Evolutionary conservation across 2,329 filamentous ascomycete species (phyloP).

Genomic region (Pezicula carpinea): DNA sequence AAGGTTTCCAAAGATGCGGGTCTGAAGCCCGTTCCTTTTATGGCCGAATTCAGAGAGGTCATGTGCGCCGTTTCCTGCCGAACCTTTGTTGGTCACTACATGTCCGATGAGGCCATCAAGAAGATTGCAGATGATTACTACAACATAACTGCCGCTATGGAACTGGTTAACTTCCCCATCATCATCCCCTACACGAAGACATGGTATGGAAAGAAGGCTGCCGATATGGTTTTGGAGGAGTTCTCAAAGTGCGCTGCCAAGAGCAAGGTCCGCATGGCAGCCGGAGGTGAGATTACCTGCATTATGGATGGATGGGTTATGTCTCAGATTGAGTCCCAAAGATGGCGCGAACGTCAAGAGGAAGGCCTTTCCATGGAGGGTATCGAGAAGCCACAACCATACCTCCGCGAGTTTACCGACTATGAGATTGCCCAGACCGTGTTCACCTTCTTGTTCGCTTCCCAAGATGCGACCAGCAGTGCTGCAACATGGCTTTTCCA

Average conservation of each 20-base stretch:
- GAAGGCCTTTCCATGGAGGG: slow-evolving; percentile 64
- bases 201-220: slow-evolving; percentile 95
- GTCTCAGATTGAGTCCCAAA: slow-evolving; percentile 79
- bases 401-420: slow-evolving; percentile 84
- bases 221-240: slow-evolving; percentile 85
- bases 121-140: slow-evolving; percentile 97
- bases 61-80: slow-evolving; percentile 94
- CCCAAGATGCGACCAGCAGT: slow-evolving; percentile 93
- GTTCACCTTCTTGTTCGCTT: slow-evolving; percentile 96
- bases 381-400: slow-evolving; percentile 73
- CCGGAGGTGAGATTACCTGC: slow-evolving; percentile 80
- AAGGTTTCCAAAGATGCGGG: slow-evolving; percentile 66
- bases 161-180: slow-evolving; percentile 97
- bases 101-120: slow-evolving; percentile 83
- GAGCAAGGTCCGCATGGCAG: slow-evolving; percentile 86
- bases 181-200: slow-evolving; percentile 93
- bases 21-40: slow-evolving; percentile 78
- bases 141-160: slow-evolving; percentile 88
- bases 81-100: slow-evolving; percentile 96
- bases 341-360: slow-evolving; percentile 73
- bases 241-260: slow-evolving; percentile 91
- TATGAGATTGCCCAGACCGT: slow-evolving; percentile 89
- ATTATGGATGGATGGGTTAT: slow-evolving; percentile 96
- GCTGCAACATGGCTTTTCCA: slow-evolving; percentile 96
- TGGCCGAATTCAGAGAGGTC: slow-evolving; percentile 87